phyloP scores from a whole-genome alignment of 2,329 filamentous ascomycete genomes.

The Paecilomyces variotii region DNA sequence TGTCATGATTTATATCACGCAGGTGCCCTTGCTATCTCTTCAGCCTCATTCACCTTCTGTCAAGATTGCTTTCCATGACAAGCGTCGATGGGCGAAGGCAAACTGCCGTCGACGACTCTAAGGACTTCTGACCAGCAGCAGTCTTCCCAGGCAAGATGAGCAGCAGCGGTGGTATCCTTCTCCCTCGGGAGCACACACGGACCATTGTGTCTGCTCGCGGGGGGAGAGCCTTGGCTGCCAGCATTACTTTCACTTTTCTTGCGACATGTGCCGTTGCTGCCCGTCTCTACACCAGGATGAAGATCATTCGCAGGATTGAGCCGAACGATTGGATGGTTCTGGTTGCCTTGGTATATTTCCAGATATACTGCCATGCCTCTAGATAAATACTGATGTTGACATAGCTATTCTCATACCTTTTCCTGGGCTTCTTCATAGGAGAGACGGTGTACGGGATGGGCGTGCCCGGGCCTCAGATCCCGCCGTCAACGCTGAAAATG shows the following conservation, averaged over 20 bases:
- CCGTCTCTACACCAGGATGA: slow-evolving; percentile 25
- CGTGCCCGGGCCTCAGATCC: slow-evolving; percentile 24
- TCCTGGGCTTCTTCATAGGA: slow-evolving; percentile 27
- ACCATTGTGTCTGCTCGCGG: slow-evolving; percentile 19
- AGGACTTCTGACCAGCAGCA: not conserved
- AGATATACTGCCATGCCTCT: not conserved
- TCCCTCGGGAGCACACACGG: slow-evolving; percentile 10
- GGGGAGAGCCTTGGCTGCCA: slow-evolving; percentile 17
- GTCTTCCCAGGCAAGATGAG: slow-evolving; percentile 2
- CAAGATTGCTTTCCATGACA: not conserved
- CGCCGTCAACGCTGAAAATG: slow-evolving; percentile 16
- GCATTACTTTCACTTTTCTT: slow-evolving; percentile 23
- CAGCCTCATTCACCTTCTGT: not conserved
- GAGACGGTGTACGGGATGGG: slow-evolving; percentile 29
- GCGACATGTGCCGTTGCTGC: slow-evolving; percentile 21
- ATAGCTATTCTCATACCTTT: slow-evolving; percentile 25
- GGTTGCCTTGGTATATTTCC: slow-evolving; percentile 21
- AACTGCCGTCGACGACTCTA: not conserved
- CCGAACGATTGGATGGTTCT: slow-evolving; percentile 30
- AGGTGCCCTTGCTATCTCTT: not conserved
- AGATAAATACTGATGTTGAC: not conserved
- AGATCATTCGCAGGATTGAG: slow-evolving; percentile 24
- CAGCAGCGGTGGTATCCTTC: slow-evolving; percentile 9
- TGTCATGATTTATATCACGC: not conserved
- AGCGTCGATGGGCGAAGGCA: not conserved